Percentiles rank a stretch among this genome's conserved stretches.
phyloP scores from a whole-genome alignment of 345 rosid genomes.

The Gossypium anomalum region DNA sequence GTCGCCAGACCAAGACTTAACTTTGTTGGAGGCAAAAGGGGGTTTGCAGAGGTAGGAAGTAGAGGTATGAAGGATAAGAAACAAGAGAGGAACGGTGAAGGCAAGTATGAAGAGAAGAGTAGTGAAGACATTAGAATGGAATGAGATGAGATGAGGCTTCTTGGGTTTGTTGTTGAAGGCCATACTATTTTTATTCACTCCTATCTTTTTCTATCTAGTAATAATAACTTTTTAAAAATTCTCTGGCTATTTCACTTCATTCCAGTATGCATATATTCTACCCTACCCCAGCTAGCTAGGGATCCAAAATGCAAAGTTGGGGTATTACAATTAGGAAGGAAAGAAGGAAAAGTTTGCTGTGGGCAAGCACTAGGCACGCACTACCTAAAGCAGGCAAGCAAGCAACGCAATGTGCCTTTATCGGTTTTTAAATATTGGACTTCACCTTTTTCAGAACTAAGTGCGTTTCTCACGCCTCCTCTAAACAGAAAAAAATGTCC shows the following conservation, averaged over 20 bases:
- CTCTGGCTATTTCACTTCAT: too few relatives aligned
- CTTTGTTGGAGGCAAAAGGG: conserved; percentile 8
- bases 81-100: conserved; percentile 75
- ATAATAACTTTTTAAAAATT: too few relatives aligned
- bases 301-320: too few relatives aligned
- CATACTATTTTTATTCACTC: conserved; percentile 17
- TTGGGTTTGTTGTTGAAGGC: conserved; percentile 57
- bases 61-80: conserved; percentile 68
- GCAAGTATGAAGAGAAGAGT: conserved; percentile 71
- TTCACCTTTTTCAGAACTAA: background rate
- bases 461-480: conserved; percentile 19
- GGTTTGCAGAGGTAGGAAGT: conserved; percentile 36
- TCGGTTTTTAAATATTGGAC: background rate
- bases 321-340: background rate
- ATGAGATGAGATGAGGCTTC: conserved; percentile 27
- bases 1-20: conserved; percentile 64
- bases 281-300: background rate
- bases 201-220: background rate
- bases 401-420: background rate
- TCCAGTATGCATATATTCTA: background rate
- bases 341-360: background rate
- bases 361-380: conserved; percentile 2
- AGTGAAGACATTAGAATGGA: conserved; percentile 43
- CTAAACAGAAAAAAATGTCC: background rate
- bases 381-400: background rate